phyloP scores from a whole-genome alignment of 2,329 filamentous ascomycete species.

The Botrytis medusae region DNA sequence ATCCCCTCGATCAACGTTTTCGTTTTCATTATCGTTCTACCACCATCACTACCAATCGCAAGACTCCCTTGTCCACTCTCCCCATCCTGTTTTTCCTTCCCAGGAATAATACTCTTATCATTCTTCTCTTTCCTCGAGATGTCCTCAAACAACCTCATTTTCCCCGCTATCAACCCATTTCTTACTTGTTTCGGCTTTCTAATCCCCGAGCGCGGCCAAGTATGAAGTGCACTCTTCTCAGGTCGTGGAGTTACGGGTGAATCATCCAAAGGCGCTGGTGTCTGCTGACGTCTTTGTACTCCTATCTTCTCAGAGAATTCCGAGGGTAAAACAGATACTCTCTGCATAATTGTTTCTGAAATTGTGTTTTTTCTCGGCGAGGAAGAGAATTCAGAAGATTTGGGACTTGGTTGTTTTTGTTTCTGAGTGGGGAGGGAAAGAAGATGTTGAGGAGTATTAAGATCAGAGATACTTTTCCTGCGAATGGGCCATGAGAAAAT shows the following conservation, averaged over 20 bases:
- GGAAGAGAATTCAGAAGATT: neutral
- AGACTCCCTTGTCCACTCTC: slow-evolving; percentile 16
- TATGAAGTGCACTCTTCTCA: neutral
- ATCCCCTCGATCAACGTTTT: neutral
- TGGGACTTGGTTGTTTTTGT: neutral
- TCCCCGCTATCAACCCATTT: slow-evolving; percentile 32
- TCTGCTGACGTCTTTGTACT: neutral
- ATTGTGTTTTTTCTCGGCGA: neutral
- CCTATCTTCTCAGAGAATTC: neutral
- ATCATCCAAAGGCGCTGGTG: neutral
- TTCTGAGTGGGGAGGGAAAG: neutral
- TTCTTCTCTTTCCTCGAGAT: slow-evolving; percentile 3
- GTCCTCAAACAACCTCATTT: slow-evolving; percentile 33
- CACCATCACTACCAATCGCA: neutral
- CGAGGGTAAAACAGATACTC: neutral
- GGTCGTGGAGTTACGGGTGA: neutral
- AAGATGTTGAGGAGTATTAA: neutral
- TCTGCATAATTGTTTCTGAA: neutral
- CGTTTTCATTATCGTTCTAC: neutral
- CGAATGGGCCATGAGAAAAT: neutral
- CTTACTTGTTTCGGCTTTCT: slow-evolving; percentile 17
- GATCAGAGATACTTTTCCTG: neutral
- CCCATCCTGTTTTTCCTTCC: slow-evolving; percentile 1
- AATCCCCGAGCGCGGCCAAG: neutral
- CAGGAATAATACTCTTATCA: neutral